These are phyloP conservation scores for Diaporthe citri DNA, from an alignment of 2,329 filamentous ascomycete genomes.

Conservation along the genomic window DNA sequence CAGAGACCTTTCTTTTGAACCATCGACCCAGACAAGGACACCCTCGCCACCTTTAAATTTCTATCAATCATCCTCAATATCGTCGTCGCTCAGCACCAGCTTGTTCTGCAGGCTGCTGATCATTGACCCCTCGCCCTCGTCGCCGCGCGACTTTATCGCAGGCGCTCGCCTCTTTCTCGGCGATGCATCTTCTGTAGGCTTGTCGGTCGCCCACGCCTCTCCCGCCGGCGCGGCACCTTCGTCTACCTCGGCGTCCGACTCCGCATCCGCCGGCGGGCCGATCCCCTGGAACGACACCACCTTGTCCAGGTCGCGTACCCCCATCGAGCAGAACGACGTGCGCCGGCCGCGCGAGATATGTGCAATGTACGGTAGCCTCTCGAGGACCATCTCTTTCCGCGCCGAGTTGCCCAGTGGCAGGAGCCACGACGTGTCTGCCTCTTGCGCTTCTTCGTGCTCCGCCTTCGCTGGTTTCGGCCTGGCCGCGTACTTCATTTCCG, in stretches of 20 bases:
- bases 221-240: constrained; percentile 51
- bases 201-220: constrained; percentile 73
- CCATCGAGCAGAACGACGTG: constrained; percentile 50
- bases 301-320: constrained; percentile 73
- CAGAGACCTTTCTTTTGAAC: not conserved
- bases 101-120: constrained; percentile 67
- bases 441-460: constrained; percentile 42
- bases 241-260: constrained; percentile 59
- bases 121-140: constrained; percentile 45
- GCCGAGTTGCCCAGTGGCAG: constrained; percentile 75
- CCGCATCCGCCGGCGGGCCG: constrained; percentile 55
- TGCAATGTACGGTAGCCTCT: constrained; percentile 88
- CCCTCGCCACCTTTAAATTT: constrained; percentile 18
- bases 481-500: constrained; percentile 44
- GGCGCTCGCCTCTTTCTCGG: constrained; percentile 61
- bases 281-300: constrained; percentile 77
- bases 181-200: constrained; percentile 65
- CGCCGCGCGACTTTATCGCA: constrained; percentile 44
- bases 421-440: constrained; percentile 52
- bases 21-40: not conserved
- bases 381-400: constrained; percentile 81
- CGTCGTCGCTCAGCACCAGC: constrained; percentile 83
- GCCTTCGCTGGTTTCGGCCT: constrained; percentile 40
- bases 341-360: constrained; percentile 68
- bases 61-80: constrained; percentile 78